These are phyloP conservation scores for Hanseniaspora sp. DNA, from an alignment of 1,139 yeast genomes.

Conservation along the genomic window DNA sequence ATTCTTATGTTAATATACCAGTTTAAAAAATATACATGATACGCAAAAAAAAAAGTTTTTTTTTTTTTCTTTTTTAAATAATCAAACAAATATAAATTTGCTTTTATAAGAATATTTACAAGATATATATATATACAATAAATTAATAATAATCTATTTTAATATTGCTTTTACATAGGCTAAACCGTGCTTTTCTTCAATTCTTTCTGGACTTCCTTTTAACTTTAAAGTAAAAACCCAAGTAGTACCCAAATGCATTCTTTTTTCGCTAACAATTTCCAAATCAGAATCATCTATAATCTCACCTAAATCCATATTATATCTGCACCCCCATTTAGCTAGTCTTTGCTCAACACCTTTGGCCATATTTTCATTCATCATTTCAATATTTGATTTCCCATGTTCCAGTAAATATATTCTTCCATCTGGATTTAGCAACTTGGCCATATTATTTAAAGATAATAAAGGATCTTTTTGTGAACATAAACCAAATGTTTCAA, in stretches of 20 bases:
- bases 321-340: slow-evolving; percentile 91
- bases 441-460: slow-evolving; percentile 64
- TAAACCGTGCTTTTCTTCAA: neutral
- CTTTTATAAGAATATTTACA: neutral
- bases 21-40: too few species aligned
- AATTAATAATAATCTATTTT: neutral
- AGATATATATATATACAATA: neutral
- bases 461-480: slow-evolving; percentile 87
- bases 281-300: slow-evolving; percentile 74
- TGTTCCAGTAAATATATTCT: slow-evolving; percentile 80
- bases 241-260: slow-evolving; percentile 89
- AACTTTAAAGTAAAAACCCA: slow-evolving; percentile 71
- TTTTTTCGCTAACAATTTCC: slow-evolving; percentile 64
- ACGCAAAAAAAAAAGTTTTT: neutral
- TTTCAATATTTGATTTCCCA: slow-evolving; percentile 73
- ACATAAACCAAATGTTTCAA: slow-evolving; percentile 90
- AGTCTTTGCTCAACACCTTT: slow-evolving; percentile 72
- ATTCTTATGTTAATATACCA: too few species aligned
- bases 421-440: slow-evolving; percentile 78
- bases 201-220: slow-evolving; percentile 44
- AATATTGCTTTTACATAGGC: neutral
- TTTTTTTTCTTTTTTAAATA: neutral
- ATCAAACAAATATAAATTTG: neutral
- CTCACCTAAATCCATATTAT: slow-evolving; percentile 90
- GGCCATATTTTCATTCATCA: slow-evolving; percentile 71